These are phyloP conservation scores for Lachancea fermentati DNA, from an alignment of 805 yeast species.

Conservation along the genomic window DNA sequence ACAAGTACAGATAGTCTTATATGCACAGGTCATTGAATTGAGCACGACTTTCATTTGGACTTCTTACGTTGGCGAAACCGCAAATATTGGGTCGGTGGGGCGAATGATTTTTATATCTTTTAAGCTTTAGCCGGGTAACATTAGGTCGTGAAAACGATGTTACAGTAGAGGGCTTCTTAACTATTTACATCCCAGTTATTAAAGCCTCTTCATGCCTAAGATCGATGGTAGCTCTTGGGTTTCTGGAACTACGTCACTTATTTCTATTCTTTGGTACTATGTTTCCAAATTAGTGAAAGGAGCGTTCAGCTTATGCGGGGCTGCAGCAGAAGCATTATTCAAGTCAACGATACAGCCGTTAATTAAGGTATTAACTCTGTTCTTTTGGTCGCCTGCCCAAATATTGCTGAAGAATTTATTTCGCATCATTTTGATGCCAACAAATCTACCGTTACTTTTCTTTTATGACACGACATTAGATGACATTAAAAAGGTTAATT, in stretches of 20 bases:
- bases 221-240: background rate
- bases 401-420: constrained; percentile 16
- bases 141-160: no score
- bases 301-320: background rate
- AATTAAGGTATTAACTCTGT: constrained; percentile 1
- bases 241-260: background rate
- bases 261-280: background rate
- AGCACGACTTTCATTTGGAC: no score
- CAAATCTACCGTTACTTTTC: constrained; percentile 23
- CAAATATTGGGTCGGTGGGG: no score
- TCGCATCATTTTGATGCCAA: constrained; percentile 20
- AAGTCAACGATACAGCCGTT: constrained; percentile 3
- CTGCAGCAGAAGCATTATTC: background rate
- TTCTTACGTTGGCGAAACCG: no score
- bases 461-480: constrained; percentile 22
- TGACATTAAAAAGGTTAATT: constrained; percentile 13
- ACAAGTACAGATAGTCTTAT: background rate
- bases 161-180: background rate
- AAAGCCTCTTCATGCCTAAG: background rate
- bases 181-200: no score
- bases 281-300: background rate
- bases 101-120: background rate
- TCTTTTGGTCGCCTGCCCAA: constrained; percentile 16
- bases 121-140: background rate
- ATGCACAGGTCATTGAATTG: background rate